These are phyloP conservation scores for Colletotrichum magnum DNA, from an alignment of 2,329 filamentous ascomycete genomes.

Conservation along the genomic window DNA sequence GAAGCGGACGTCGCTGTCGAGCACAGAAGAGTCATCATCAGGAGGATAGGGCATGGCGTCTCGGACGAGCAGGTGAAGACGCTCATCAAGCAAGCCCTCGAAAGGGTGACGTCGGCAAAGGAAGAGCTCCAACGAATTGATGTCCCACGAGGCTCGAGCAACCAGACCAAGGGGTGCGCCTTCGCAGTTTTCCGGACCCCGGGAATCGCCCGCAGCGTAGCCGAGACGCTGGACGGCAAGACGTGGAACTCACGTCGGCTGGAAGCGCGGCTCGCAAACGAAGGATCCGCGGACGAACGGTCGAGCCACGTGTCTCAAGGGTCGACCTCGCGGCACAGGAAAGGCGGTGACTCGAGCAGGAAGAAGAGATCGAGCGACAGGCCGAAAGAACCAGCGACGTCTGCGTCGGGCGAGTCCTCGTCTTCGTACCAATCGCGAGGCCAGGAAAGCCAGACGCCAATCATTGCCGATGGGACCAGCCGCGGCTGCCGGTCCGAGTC, in stretches of 20 bases:
- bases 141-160: conserved; percentile 20
- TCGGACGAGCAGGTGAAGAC: conserved; percentile 31
- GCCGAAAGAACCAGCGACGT: neutral
- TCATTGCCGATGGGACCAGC: conserved; percentile 17
- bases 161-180: conserved; percentile 21
- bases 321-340: conserved; percentile 9
- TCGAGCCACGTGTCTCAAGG: neutral
- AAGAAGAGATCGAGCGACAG: conserved; percentile 20
- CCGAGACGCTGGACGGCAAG: conserved; percentile 18
- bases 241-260: conserved; percentile 6
- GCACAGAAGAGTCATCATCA: conserved; percentile 30
- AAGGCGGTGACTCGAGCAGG: conserved; percentile 13
- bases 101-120: conserved; percentile 14
- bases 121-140: conserved; percentile 32
- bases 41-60: conserved; percentile 11
- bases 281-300: conserved; percentile 19
- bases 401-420: conserved; percentile 8
- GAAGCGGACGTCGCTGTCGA: conserved; percentile 1
- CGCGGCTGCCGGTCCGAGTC: conserved; percentile 9
- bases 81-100: conserved; percentile 20
- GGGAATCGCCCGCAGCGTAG: conserved; percentile 8
- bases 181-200: conserved; percentile 29
- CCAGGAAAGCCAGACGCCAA: neutral
- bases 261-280: conserved; percentile 22
- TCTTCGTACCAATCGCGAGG: conserved; percentile 10